These are phyloP conservation scores for Schwanniomyces sp. DNA, from an alignment of 805 yeast genomes.

Conservation along the genomic window DNA sequence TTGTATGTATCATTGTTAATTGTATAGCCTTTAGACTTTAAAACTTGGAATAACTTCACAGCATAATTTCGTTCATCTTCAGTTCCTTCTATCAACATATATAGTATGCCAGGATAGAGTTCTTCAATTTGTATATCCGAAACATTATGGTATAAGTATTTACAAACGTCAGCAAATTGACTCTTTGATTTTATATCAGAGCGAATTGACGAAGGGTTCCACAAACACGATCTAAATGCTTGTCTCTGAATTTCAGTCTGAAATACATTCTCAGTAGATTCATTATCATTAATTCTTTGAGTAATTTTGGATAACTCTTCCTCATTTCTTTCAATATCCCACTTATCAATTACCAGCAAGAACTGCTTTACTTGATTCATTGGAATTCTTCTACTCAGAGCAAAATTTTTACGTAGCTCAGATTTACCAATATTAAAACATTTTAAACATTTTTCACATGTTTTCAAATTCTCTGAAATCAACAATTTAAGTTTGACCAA, in stretches of 20 bases:
- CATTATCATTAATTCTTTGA: constrained; percentile 3
- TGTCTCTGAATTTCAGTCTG: constrained; percentile 34
- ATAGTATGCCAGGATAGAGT: constrained; percentile 51
- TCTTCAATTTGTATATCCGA: constrained; percentile 4
- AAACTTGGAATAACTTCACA: constrained; percentile 6
- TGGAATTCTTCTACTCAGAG: constrained; percentile 46
- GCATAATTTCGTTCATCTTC: constrained; percentile 51
- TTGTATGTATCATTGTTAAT: constrained; percentile 8
- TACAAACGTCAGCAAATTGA: neutral
- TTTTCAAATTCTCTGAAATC: constrained; percentile 38
- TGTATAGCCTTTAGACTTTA: neutral
- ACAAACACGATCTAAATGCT: constrained; percentile 28
- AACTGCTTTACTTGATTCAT: constrained; percentile 29
- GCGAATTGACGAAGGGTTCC: constrained; percentile 53
- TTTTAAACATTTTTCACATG: constrained; percentile 55
- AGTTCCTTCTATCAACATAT: constrained; percentile 55
- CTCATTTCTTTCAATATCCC: constrained; percentile 28
- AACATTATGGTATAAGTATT: neutral
- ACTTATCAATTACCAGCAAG: constrained; percentile 30
- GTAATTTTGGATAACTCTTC: constrained; percentile 6
- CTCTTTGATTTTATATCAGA: constrained; percentile 24
- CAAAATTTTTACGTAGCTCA: constrained; percentile 50
- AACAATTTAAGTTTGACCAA: constrained; percentile 42
- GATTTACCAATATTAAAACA: constrained; percentile 56
- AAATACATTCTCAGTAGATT: neutral